Base-by-base conservation (phyloP, 129 eudicot genomes). In the Flaveria ramosissima region DNA sequence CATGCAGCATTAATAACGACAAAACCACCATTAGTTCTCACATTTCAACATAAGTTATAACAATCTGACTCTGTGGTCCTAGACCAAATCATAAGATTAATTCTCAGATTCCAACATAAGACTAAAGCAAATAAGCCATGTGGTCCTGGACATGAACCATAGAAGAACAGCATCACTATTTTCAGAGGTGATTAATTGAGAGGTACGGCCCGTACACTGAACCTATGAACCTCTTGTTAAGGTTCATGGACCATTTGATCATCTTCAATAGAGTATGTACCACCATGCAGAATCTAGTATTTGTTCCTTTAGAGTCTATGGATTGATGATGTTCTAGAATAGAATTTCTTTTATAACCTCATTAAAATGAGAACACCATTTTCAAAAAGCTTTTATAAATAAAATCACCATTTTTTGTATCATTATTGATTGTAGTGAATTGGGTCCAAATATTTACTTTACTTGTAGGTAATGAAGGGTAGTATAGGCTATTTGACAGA, bases 1-100 rank as follows among this genome's bases (percentile, higher is more conserved):
- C 64, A 76, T 63, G 87, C 96, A 91, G 92, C 88, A 89, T 41
- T 32, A 74, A 43, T 47, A 72, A 41, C 51, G 26, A 79, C 74
- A 16, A 75, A 36, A 75, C 26, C 66, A 48, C 74, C 39, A 66
- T 80, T 80, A 64, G 23, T 63, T 52, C 76, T 69, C 62, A 65
- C 24, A 77, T 8, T 12, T 61, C n/a, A 61, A 12, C 39, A 61
- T 15, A 26, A 24, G 9, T 61, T 24, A 13, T 26, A 12, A 61
- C 69, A 63, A 27, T 63, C 69, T 63, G 52, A 39, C 11, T 70
- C 55, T 70, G 77, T 71, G 83, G 78, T 73, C 73, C 73, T 72
- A 11, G 73, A 78, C 56, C 47, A 16, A 27, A 53, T 67, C 57
- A 66, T 41, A 61, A 12, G 68, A 27, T 14, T 10, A 19, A 4